Evolutionary conservation across 768 basidiomycete species (phyloP).

Genomic region (Boletus vinaceobasis): DNA sequence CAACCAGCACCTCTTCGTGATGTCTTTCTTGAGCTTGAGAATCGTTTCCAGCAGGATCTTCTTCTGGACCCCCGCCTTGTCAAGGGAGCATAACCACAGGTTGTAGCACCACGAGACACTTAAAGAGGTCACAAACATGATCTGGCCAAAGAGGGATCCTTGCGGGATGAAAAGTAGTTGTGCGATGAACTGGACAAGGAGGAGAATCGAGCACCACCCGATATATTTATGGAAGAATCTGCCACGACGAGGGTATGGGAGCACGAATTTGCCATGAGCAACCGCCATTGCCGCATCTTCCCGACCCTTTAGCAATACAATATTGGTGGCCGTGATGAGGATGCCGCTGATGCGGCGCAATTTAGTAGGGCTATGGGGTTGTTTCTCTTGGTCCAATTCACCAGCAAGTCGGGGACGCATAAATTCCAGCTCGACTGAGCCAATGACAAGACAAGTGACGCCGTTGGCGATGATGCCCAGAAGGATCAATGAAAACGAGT

Average conservation of each 20-base stretch:
- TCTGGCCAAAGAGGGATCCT: constrained; percentile 9
- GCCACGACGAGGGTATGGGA: background rate
- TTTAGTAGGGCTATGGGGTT: too few species aligned
- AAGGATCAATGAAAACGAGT: constrained; percentile 28
- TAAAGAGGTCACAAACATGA: constrained; percentile 16
- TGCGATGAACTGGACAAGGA: constrained; percentile 27
- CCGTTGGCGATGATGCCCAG: constrained; percentile 30
- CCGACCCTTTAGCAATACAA: constrained; percentile 7
- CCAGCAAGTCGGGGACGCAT: constrained; percentile 1
- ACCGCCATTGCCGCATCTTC: constrained; percentile 14
- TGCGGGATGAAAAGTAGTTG: constrained; percentile 23
- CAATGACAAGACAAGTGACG: constrained; percentile 24
- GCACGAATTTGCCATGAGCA: constrained; percentile 4
- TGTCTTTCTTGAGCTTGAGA: background rate
- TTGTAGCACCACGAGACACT: constrained; percentile 32
- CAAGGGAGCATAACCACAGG: constrained; percentile 31
- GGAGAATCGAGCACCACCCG: constrained; percentile 25
- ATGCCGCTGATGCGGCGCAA: background rate
- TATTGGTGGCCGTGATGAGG: background rate
- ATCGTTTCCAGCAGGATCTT: background rate
- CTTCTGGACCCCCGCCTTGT: constrained; percentile 20
- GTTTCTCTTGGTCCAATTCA: background rate
- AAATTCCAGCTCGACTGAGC: constrained; percentile 18
- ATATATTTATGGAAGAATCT: constrained; percentile 9
- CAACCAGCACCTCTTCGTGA: background rate